phyloP scores from a whole-genome alignment of 2,329 filamentous ascomycete species.

The Hypocreales sp. region DNA sequence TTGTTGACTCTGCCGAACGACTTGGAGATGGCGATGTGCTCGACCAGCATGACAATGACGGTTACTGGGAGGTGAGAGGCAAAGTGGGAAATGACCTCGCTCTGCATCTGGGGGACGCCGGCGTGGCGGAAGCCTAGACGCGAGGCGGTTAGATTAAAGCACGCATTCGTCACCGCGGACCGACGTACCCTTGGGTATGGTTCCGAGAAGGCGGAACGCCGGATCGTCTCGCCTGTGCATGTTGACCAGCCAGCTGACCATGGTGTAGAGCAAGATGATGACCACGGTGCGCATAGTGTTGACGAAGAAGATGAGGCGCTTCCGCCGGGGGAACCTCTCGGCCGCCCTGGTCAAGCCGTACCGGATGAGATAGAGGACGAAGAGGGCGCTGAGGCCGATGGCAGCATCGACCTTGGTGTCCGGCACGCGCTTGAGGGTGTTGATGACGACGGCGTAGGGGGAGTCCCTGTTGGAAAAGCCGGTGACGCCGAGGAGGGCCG shows the following conservation, averaged over 20 bases:
- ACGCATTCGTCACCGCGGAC: no score
- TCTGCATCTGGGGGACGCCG: conserved; percentile 53
- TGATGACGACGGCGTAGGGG: conserved; percentile 72
- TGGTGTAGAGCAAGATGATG: conserved; percentile 79
- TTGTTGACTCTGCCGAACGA: conserved; percentile 71
- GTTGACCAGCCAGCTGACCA: conserved; percentile 81
- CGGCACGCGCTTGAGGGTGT: conserved; percentile 59
- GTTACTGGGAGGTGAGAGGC: conserved; percentile 62
- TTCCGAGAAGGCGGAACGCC: conserved; percentile 57
- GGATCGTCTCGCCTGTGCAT: conserved; percentile 46
- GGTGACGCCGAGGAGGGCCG: conserved; percentile 64
- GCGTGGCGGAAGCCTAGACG: conserved; percentile 59
- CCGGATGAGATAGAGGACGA: conserved; percentile 64
- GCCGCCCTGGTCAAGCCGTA: conserved; percentile 47
- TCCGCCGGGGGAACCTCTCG: conserved; percentile 50
- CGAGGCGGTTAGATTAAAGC: not conserved
- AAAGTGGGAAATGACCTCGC: conserved; percentile 51
- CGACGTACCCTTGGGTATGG: conserved; percentile 51
- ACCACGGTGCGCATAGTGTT: conserved; percentile 83
- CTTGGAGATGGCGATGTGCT: conserved; percentile 73
- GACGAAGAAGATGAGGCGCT: conserved; percentile 77
- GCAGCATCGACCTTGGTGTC: conserved; percentile 62
- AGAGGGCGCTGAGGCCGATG: conserved; percentile 71
- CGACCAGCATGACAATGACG: conserved; percentile 69
- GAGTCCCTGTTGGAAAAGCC: conserved; percentile 60